phyloP scores from a whole-genome alignment of 176 grass and related monocot species.

The Chloris gayana region DNA sequence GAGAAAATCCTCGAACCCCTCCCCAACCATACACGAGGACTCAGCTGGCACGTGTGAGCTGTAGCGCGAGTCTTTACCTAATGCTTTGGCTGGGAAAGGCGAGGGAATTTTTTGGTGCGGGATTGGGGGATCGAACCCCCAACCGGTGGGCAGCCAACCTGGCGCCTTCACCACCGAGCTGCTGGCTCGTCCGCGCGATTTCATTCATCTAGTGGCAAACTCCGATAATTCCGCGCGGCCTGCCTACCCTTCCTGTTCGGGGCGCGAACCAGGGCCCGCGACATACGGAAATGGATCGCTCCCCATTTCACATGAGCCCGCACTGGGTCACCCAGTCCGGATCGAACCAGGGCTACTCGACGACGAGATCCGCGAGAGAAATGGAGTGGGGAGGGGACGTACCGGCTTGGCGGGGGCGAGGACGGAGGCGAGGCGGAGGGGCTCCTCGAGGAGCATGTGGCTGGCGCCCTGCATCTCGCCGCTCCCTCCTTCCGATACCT shows the following conservation, averaged over 20 bases:
- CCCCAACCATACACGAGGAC: no score
- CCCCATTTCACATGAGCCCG: neutral
- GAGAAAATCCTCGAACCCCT: no score
- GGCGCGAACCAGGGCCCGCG: neutral
- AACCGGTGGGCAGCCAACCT: no score
- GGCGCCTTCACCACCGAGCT: no score
- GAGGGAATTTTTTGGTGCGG: no score
- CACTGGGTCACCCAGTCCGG: neutral
- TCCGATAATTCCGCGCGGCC: neutral
- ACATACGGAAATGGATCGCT: neutral
- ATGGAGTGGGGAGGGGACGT: constrained; percentile 11
- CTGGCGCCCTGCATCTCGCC: constrained; percentile 71
- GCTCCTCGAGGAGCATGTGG: constrained; percentile 94
- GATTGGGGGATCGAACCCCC: no score
- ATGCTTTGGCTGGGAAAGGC: no score
- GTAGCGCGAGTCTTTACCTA: no score
- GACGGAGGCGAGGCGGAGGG: constrained; percentile 74
- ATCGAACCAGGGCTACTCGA: neutral
- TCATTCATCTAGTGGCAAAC: neutral
- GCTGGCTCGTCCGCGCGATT: no score
- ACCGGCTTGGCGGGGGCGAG: constrained; percentile 69
- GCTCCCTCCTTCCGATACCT: neutral
- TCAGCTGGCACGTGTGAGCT: no score
- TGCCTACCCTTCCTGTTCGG: neutral
- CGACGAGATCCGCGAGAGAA: neutral